Conservation (phyloP, 192 early-diverging fungal species). For the Gonapodya sp. region DNA sequence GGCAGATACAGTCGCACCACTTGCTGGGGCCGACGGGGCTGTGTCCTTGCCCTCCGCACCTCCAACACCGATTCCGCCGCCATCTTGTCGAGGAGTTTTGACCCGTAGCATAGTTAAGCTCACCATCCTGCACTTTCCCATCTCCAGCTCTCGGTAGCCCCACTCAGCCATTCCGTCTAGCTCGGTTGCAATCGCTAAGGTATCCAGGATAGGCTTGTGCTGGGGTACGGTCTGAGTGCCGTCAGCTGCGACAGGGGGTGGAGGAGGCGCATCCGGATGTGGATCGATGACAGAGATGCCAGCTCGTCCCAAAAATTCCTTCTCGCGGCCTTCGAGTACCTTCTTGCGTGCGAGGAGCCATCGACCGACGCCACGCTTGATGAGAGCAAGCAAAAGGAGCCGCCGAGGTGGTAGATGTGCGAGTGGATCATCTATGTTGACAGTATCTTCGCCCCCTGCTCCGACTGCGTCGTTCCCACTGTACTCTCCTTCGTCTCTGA, state of each 20-base stretch:
- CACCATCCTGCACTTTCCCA: conserved; percentile 7
- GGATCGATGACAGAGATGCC: neutral
- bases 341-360: neutral
- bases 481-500: neutral
- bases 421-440: neutral
- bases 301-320: neutral
- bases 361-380: neutral
- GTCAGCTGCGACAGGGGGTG: neutral
- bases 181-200: neutral
- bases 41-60: neutral
- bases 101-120: conserved; percentile 2
- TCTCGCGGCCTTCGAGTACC: neutral
- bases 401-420: neutral
- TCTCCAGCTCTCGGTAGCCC: conserved; percentile 8
- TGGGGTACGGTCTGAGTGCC: no score
- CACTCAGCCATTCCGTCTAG: neutral
- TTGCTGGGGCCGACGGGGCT: neutral
- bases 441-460: neutral
- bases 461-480: neutral
- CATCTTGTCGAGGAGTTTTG: neutral
- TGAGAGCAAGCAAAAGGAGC: neutral
- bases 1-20: neutral
- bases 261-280: neutral
- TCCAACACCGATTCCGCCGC: neutral
- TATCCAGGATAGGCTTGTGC: neutral